These are phyloP conservation scores for Phaseolus coccineus DNA, from an alignment of 331 rosid genomes.

Conservation along the genomic window DNA sequence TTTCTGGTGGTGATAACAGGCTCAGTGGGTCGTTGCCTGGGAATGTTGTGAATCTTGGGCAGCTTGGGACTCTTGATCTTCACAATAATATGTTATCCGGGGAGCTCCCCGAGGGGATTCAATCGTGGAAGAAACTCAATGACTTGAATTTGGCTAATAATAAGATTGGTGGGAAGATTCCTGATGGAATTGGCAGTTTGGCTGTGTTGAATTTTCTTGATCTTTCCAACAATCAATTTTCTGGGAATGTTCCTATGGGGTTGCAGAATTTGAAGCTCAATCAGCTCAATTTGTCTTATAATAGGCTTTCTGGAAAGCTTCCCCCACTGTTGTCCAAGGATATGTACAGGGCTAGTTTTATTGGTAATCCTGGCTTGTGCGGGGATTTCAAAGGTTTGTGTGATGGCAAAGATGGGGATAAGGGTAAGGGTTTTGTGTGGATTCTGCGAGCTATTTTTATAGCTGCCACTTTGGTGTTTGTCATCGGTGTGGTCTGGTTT, in stretches of 20 bases:
- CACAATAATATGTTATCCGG: conserved; percentile 70
- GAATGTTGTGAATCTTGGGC: conserved; percentile 61
- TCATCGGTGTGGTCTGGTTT: conserved; percentile 74
- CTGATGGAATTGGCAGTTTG: conserved; percentile 65
- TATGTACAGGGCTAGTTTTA: conserved; percentile 69
- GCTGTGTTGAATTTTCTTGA: conserved; percentile 81
- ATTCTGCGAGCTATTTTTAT: conserved; percentile 65
- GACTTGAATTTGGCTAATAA: conserved; percentile 80
- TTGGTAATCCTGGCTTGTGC: conserved; percentile 86
- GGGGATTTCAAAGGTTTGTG: conserved; percentile 66
- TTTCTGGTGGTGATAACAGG: conserved; percentile 62
- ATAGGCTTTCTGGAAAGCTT: conserved; percentile 69
- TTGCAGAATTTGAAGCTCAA: conserved; percentile 84
- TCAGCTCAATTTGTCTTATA: conserved; percentile 75
- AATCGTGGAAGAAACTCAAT: conserved; percentile 67
- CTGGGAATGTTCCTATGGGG: conserved; percentile 68
- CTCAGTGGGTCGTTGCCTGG: conserved; percentile 67
- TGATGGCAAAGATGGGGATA: conserved; percentile 45
- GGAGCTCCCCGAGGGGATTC: conserved; percentile 58
- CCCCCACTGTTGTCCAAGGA: conserved; percentile 72
- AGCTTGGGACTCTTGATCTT: conserved; percentile 77
- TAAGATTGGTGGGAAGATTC: conserved; percentile 67
- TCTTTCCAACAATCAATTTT: conserved; percentile 69
- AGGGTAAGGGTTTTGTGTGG: conserved; percentile 61
- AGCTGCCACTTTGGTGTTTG: conserved; percentile 63